Evolutionary conservation across 2,329 filamentous ascomycete species (phyloP), one percentile per base, ranked within the genome.

Genomic region (Fusarium haematococcum): DNA sequence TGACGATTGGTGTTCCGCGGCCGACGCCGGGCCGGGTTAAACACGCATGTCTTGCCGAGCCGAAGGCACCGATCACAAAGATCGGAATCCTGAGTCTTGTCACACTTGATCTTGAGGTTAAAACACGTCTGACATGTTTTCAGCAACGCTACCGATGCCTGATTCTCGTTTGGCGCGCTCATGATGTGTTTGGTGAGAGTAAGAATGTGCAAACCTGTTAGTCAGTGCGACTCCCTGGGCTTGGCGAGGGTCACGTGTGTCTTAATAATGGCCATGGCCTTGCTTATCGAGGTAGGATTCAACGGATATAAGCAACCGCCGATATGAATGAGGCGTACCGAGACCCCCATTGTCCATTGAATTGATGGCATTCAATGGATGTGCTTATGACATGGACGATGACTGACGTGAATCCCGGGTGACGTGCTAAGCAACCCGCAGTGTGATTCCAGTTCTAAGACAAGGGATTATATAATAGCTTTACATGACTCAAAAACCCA

Each of bases 61-160:
- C 81, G 74, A 20, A 82, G 56, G 33, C 80, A 83, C 6, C 81
- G 74, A 58, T 82, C 81, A 65, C 80, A 82, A 3, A 72, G 52
- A 1, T 71, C 78, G 4, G 78, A 80, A 16, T 80, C 75, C 9
- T 81, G 80, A 0, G 79, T 79, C 20, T 79, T 81, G 6, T 78
- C 73, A 61, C 81, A 82, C 3, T 79, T 75, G 10, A 83, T 81
- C 6, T 82, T 82, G 0, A 80, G 62, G 1, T 75, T 70, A 20
- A 80, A 79, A 56, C 81, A 82, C 23, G 79, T 79, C 23, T 81
- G 79, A 6, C 81, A 82, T 3, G 81, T 82, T 39, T 80, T 81
- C 1, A 74, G 20, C 6, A 74, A 5, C 0, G 64, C 64, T 5
- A 67, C 59, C 1, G 71, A 60, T 0, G 58, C 59, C 1, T 54